Evolutionary conservation across 2,329 filamentous ascomycete genomes (phyloP), one percentile per base, ranked within the genome.

Genomic region (Beauveria brongniartii): DNA sequence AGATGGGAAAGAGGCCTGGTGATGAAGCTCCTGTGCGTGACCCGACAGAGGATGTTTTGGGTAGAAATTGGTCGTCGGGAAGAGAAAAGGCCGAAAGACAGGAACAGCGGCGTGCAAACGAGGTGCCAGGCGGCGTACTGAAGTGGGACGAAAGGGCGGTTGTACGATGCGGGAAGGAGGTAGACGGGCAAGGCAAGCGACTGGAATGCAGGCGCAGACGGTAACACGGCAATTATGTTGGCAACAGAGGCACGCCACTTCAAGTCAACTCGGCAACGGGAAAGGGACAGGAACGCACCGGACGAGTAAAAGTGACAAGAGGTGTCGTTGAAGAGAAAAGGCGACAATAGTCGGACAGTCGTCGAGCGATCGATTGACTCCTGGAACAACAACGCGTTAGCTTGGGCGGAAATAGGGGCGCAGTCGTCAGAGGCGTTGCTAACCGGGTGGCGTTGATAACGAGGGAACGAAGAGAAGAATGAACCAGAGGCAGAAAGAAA

Each of bases 201-300:
- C 53, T 56, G 59, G 59, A 61, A 61, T 61, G 59, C 52, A 50
- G 37, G 52, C 34, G 59, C 59, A 34, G 44, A n/a, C 16, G 48
- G 24, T 28, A 24, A 53, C 40, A 59, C 53, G 57, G 12, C 43
- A 48, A 16, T 20, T 40, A 48, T n/a, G 24, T 56, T 14, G 9
- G 5, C 26, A 57, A 48, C 22, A 5, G 28, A 48, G 20, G 40
- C 7, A 48, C 53, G 48, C 26, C 57, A 59, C 40, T 54, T 54
- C 26, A 59, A 40, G 40, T 59, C 48, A 59, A 59, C 50, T 9
- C 26, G 28, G 57, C 57, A 59, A 59, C 57, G 40, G 41, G 22
- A 1, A 24, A 16, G 20, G n/a, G 50, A 46, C 18, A 59, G 57
- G 48, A 54, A 59, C 57, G 57, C 50, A 59, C 57, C 57, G 40